Percentiles rank a stretch among this genome's conserved stretches.
These are phyloP conservation scores for Polygonum maritimum DNA, from an alignment of 148 eudicot genomes.

Conservation along the genomic window DNA sequence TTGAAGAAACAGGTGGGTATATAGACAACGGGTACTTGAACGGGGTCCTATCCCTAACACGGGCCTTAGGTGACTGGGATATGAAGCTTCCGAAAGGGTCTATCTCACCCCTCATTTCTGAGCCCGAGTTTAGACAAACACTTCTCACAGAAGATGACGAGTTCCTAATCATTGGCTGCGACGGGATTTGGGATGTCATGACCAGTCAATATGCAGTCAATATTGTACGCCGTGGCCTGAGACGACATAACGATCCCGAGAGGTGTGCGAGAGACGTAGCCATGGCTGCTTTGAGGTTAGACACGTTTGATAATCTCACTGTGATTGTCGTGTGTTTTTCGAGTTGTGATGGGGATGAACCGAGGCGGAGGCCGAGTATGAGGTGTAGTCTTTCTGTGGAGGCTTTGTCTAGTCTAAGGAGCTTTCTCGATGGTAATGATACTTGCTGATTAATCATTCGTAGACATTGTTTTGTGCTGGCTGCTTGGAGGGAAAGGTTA, in stretches of 20 bases:
- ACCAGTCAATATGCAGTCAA: constrained; percentile 75
- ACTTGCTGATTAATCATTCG: constrained; percentile 20
- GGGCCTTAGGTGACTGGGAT: constrained; percentile 89
- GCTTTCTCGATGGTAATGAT: constrained; percentile 31
- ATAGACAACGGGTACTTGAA: constrained; percentile 74
- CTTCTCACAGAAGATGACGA: constrained; percentile 69
- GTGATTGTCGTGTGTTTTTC: constrained; percentile 61
- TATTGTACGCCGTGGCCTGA: constrained; percentile 60
- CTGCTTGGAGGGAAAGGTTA: not conserved
- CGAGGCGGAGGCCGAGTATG: constrained; percentile 26
- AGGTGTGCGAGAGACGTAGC: constrained; percentile 62
- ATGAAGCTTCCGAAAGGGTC: constrained; percentile 62
- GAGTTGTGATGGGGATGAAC: constrained; percentile 27
- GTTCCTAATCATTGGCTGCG: constrained; percentile 80
- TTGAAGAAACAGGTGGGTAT: constrained; percentile 60
- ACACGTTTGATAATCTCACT: constrained; percentile 66
- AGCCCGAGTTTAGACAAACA: constrained; percentile 57
- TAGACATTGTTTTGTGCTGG: not conserved
- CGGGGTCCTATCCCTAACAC: constrained; percentile 60
- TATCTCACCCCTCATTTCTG: constrained; percentile 62
- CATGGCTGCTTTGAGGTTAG: constrained; percentile 59
- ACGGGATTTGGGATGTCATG: constrained; percentile 84
- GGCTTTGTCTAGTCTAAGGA: constrained; percentile 50
- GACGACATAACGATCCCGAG: constrained; percentile 66
- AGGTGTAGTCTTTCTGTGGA: constrained; percentile 54